Evolutionary conservation across 805 yeast species (phyloP), one percentile per base, ranked within the genome.

Genomic region (Lachancea quebecensis): DNA sequence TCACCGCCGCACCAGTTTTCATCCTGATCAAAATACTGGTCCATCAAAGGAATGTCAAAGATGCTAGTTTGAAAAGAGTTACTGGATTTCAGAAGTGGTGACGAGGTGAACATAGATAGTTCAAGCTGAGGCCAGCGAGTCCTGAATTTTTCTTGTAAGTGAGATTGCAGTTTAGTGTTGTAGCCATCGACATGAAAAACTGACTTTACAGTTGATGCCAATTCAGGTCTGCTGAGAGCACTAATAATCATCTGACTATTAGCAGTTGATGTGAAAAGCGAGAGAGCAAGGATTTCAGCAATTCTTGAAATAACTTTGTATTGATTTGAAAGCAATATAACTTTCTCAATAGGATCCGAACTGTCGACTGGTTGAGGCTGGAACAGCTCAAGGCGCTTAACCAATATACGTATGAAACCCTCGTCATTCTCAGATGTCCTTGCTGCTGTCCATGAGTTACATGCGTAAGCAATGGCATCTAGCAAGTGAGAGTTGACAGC

Each of bases 391-490:
- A 43, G 73, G 54, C 56, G 79, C 27, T 59, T 57, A 25, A 69
- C 55, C 21, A 72, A 52, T 3, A 60, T 56, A 27, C 55, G 47
- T 18, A 68, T 61, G 38, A 71, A 67, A 17, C 54, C 56, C 2
- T 55, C 56, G 54, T 82, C 87, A 6, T 70, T 60, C 30, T 68
- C 68, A 5, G 72, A 75, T 37, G 77, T 75, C 42, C 77, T 73
- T 0, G 79, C 77, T 1, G 81, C 73, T 0, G 83, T 77, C 95
- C 95, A 85, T 0, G 87, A 76, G 58, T 85, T 85, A 55, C 81
- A 77, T 0, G 95, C 89, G 40, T 77, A 67, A 0, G 93, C 75
- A 25, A 89, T 71, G 0, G 95, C 79, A 59, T 85, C 89, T 16
- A 85, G 71, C 18, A 88, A 63, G 50, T 81, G 81, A 17, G 82